Evolutionary conservation across 805 yeast species (phyloP).

Genomic region (Priceomyces haplophilus): DNA sequence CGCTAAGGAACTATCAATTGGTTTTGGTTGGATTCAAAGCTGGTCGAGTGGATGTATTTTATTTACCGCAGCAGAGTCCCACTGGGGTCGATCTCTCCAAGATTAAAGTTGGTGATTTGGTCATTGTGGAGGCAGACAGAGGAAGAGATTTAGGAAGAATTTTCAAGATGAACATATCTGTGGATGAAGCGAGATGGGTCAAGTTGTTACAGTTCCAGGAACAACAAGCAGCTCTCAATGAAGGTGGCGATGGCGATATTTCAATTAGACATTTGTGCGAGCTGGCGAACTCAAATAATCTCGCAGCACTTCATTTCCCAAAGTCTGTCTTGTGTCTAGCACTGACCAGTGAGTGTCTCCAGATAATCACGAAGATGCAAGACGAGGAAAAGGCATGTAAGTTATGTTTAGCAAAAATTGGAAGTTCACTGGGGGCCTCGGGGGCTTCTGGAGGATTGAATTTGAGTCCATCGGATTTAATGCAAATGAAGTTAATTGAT

Average conservation of each 20-base stretch:
- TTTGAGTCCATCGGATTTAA: slow-evolving; percentile 18
- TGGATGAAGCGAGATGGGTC: slow-evolving; percentile 65
- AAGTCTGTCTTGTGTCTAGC: slow-evolving; percentile 67
- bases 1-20: slow-evolving; percentile 38
- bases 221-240: slow-evolving; percentile 61
- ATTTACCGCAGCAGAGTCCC: slow-evolving; percentile 39
- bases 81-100: slow-evolving; percentile 18
- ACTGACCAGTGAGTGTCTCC: slow-evolving; percentile 55
- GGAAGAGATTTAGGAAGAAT: slow-evolving; percentile 76
- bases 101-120: slow-evolving; percentile 59
- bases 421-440: slow-evolving; percentile 30
- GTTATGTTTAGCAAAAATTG: slow-evolving; percentile 57
- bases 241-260: slow-evolving; percentile 22
- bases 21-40: slow-evolving; percentile 74
- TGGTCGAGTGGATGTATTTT: slow-evolving; percentile 76
- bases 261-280: slow-evolving; percentile 23
- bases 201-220: slow-evolving; percentile 67
- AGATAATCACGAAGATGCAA: slow-evolving; percentile 52
- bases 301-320: slow-evolving; percentile 57
- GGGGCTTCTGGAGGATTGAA: slow-evolving; percentile 5
- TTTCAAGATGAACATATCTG: slow-evolving; percentile 52
- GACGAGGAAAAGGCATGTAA: slow-evolving; percentile 71
- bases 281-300: slow-evolving; percentile 19
- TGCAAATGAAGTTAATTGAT: slow-evolving; percentile 58
- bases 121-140: slow-evolving; percentile 80